These are phyloP conservation scores for Apiotrichum mycotoxinovorans DNA, from an alignment of 1,284 basidiomycete species.

Conservation along the genomic window DNA sequence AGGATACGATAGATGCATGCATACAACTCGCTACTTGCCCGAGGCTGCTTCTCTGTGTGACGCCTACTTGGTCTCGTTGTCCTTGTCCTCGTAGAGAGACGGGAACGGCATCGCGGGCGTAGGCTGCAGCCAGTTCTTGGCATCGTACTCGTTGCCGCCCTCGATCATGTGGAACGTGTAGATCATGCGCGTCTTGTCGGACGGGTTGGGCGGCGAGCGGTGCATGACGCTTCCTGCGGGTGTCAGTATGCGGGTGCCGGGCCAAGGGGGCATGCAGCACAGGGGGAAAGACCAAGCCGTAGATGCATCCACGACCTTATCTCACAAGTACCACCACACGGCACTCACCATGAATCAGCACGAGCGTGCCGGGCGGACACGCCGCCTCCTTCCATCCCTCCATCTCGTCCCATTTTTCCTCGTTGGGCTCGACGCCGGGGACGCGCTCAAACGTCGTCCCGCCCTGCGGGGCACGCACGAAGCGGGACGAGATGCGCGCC, in stretches of 20 bases:
- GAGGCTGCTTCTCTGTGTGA: too few relatives aligned
- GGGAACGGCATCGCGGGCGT: slow-evolving; percentile 71
- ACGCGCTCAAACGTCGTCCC: slow-evolving; percentile 72
- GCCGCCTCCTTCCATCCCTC: slow-evolving; percentile 64
- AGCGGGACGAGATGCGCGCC: slow-evolving; percentile 69
- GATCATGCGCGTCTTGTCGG: slow-evolving; percentile 69
- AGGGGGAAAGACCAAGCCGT: too few relatives aligned
- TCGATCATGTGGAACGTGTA: slow-evolving; percentile 84
- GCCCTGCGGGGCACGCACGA: slow-evolving; percentile 68
- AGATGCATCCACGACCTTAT: too few relatives aligned
- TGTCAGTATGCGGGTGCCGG: too few relatives aligned
- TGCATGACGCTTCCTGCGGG: slow-evolving; percentile 73
- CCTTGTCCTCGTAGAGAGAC: not conserved
- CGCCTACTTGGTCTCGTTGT: not conserved
- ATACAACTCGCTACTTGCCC: not conserved
- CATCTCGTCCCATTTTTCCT: slow-evolving; percentile 53
- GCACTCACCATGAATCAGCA: slow-evolving; percentile 68
- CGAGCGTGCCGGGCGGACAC: slow-evolving; percentile 73
- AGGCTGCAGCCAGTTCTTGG: slow-evolving; percentile 64
- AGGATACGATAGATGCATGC: not conserved
- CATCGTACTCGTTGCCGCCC: slow-evolving; percentile 45
- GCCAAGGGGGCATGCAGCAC: not conserved
- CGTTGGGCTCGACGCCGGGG: slow-evolving; percentile 51
- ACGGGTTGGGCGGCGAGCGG: slow-evolving; percentile 75
- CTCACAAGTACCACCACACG: too few relatives aligned